phyloP scores from a whole-genome alignment of 495 filamentous ascomycete genomes.

The Amorphotheca resinae region DNA sequence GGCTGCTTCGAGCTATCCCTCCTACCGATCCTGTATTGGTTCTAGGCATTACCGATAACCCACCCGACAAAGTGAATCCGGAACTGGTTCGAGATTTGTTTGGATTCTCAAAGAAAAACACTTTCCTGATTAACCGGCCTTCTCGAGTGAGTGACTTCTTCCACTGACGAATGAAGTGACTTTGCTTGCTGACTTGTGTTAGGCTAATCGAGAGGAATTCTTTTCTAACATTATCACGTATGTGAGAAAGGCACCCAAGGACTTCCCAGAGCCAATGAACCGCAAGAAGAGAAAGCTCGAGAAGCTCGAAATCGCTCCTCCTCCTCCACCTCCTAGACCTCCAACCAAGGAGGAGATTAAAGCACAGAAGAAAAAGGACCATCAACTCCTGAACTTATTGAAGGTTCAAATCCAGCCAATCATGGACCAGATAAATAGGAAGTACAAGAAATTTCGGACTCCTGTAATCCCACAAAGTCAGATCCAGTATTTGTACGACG shows the following conservation, averaged over 20 bases:
- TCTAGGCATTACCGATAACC: conserved; percentile 63
- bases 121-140: conserved; percentile 54
- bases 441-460: conserved; percentile 70
- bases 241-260: conserved; percentile 60
- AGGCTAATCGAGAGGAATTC: conserved; percentile 58
- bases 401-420: conserved; percentile 82
- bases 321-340: conserved; percentile 47
- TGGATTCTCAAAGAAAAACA: conserved; percentile 67
- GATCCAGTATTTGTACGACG: conserved; percentile 70
- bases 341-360: conserved; percentile 67
- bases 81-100: conserved; percentile 67
- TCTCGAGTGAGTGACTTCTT: conserved; percentile 32
- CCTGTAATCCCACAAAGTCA: conserved; percentile 60
- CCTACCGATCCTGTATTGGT: conserved; percentile 82
- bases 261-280: conserved; percentile 75
- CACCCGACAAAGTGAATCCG: conserved; percentile 37
- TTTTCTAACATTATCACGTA: conserved; percentile 62
- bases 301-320: conserved; percentile 59
- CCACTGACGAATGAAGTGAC: too few species aligned
- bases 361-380: conserved; percentile 67
- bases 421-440: conserved; percentile 86
- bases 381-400: conserved; percentile 65
- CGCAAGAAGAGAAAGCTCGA: conserved; percentile 78
- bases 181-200: conserved; percentile 26
- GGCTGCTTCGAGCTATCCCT: conserved; percentile 62